Percentiles rank a stretch among this genome's conserved stretches.
These are phyloP conservation scores for Bothriochloa decipiens DNA, from an alignment of 176 grass and related monocot species.

Conservation along the genomic window DNA sequence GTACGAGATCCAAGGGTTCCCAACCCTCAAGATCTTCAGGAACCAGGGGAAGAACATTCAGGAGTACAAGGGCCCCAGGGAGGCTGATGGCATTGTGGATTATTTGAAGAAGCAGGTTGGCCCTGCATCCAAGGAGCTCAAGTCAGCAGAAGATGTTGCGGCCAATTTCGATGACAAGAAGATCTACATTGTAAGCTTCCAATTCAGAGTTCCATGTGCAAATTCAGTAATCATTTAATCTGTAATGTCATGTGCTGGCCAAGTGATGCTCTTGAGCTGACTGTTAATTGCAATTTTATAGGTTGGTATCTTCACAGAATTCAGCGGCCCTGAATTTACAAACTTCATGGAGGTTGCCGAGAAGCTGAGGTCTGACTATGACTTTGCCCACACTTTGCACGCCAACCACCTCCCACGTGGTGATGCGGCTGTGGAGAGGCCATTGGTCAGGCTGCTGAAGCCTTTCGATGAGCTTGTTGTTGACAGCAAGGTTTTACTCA, in stretches of 20 bases:
- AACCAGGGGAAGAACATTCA: constrained; percentile 69
- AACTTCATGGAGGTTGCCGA: constrained; percentile 85
- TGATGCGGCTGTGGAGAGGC: constrained; percentile 56
- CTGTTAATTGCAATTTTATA: constrained; percentile 29
- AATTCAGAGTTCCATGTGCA: not conserved
- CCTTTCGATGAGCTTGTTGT: constrained; percentile 92
- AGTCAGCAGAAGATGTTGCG: constrained; percentile 60
- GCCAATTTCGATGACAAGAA: constrained; percentile 56
- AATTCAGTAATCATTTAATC: not conserved
- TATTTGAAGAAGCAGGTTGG: constrained; percentile 97
- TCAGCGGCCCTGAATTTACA: constrained; percentile 69
- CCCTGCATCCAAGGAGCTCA: constrained; percentile 84
- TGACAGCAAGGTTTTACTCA: constrained; percentile 69
- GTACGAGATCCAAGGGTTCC: constrained; percentile 83
- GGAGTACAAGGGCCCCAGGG: constrained; percentile 93
- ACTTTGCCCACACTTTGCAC: constrained; percentile 70
- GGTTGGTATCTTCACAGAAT: constrained; percentile 83
- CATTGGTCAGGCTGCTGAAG: constrained; percentile 81
- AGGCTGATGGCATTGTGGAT: constrained; percentile 85
- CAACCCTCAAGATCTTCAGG: constrained; percentile 94
- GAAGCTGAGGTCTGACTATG: constrained; percentile 81
- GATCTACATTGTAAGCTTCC: constrained; percentile 70
- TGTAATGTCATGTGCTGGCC: not conserved
- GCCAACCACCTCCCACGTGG: constrained; percentile 82
- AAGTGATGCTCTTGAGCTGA: not conserved